Base-by-base conservation (phyloP, 2,329 filamentous ascomycete species). In the Aspergillaceae sp. region DNA sequence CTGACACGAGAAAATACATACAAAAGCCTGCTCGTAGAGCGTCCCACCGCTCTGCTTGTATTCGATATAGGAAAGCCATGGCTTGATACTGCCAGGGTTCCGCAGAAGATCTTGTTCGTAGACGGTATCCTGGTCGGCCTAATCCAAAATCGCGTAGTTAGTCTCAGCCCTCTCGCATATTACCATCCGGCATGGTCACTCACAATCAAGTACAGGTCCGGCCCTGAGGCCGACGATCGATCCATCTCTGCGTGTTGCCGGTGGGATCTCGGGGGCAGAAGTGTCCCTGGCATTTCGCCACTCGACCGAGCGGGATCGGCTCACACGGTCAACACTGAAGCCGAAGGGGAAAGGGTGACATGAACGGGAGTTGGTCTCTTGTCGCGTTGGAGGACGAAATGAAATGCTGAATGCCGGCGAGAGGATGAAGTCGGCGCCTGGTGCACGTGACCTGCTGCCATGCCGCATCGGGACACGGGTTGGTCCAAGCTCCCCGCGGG, bases 91-190 rank as follows among this genome's bases (percentile, higher is more conserved):
- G 59, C 84, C 85, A 6, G 83, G 80, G 60, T 94, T 87, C 57
- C 90, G 86, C 54, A 92, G 74, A 50, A 97, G 82, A 67, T 98
- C 92, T 70, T 96, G 90, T 72, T 98, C 94, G 75, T 97, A 98
- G 50, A 94, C 80, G 46, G 87, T 84, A 71, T 98, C 92, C 71
- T 94, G 88, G 63, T 89, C 86, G 58, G 82, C 77, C 80, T 91
- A 66, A 54, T 68, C 57, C 55, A 58, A 58, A 32, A 70, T 64
- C 9, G 1, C 52, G 63, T 63, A 8, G 56, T 66, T 46, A 63
- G 62, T 44, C 33, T 56, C 60, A 54, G 60, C 51, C 55, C 60
- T 58, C 36, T 48, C 47, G 41, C 45, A 34, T 9, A 27, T 35
- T 11, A n/a, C 19, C 26, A 45, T 33, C 45, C 8, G 4, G 27